Percentiles rank a stretch among this genome's conserved stretches.
phyloP scores from a whole-genome alignment of 2,329 filamentous ascomycete species.

The Fusarium solani-melongenae region DNA sequence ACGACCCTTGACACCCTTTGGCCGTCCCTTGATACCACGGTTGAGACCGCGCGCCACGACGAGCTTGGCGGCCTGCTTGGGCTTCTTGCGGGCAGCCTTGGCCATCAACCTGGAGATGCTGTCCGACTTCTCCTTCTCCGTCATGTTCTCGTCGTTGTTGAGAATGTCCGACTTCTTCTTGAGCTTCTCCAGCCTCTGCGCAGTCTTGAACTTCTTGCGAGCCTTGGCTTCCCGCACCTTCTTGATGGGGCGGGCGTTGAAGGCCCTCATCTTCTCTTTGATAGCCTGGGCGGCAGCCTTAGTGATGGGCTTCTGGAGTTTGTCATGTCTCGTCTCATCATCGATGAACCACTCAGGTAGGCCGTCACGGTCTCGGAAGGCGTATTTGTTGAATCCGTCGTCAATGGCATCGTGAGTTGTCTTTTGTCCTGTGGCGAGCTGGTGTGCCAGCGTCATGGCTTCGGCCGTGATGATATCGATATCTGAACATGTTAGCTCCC shows the following conservation, averaged over 20 bases:
- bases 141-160: conserved; percentile 89
- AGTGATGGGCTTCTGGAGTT: conserved; percentile 86
- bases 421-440: conserved; percentile 87
- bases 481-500: conserved; percentile 57
- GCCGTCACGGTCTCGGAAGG: conserved; percentile 90
- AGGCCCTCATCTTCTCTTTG: conserved; percentile 90
- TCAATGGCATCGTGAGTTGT: conserved; percentile 84
- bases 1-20: conserved; percentile 91
- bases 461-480: conserved; percentile 99
- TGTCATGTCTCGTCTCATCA: conserved; percentile 87
- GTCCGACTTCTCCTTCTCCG: conserved; percentile 94
- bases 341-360: conserved; percentile 98
- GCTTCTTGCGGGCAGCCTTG: conserved; percentile 87
- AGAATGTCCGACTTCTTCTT: conserved; percentile 96
- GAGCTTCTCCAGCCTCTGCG: conserved; percentile 90
- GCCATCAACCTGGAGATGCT: conserved; percentile 85
- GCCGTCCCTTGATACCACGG: conserved; percentile 85
- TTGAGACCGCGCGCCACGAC: conserved; percentile 90
- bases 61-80: conserved; percentile 82
- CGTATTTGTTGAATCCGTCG: conserved; percentile 92
- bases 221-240: conserved; percentile 98
- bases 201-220: conserved; percentile 96
- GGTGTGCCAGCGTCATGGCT: conserved; percentile 96
- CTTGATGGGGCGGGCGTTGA: conserved; percentile 98
- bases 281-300: conserved; percentile 91